A percentile compares a stretch with the other conserved stretches of the same genome.
Conservation (phyloP, 2,329 filamentous ascomycete genomes). For the Lasiodiplodia sp. region DNA sequence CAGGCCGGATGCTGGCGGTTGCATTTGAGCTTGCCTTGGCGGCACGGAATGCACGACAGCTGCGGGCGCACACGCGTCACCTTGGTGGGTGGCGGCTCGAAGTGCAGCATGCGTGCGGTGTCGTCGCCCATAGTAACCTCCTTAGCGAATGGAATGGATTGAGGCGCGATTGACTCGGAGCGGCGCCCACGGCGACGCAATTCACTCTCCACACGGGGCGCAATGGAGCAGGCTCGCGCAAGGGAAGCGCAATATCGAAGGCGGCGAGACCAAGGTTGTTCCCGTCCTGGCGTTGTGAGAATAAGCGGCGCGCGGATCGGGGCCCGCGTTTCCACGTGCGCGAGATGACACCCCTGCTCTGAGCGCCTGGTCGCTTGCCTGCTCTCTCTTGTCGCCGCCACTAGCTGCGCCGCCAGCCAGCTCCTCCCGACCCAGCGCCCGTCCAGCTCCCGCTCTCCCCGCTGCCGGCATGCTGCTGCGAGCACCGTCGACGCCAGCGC, state of each 20-base stretch:
- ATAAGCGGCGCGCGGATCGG: conserved; percentile 23
- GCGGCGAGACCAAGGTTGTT: conserved; percentile 21
- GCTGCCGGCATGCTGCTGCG: not conserved
- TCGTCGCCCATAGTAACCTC: conserved; percentile 25
- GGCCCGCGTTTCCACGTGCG: conserved; percentile 12
- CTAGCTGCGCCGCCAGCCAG: conserved; percentile 2
- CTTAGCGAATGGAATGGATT: conserved; percentile 19
- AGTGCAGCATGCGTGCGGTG: conserved; percentile 18
- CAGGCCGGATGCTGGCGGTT: conserved; percentile 47
- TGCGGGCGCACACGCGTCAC: conserved; percentile 34
- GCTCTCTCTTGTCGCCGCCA: not conserved
- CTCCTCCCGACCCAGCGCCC: not conserved
- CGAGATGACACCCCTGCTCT: not conserved
- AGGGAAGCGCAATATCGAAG: conserved; percentile 16
- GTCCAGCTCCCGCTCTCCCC: not conserved
- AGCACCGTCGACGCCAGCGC: not conserved
- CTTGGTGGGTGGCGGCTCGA: conserved; percentile 24
- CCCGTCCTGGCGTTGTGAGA: conserved; percentile 18
- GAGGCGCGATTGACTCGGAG: conserved; percentile 7
- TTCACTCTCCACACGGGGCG: conserved; percentile 2
- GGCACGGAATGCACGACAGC: conserved; percentile 39
- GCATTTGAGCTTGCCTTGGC: conserved; percentile 45
- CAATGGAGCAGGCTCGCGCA: conserved; percentile 1
- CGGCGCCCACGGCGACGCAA: conserved; percentile 17
- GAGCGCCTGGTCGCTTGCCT: not conserved